Percentiles rank a stretch among this genome's conserved stretches.
Evolutionary conservation across 75 land plant species (phyloP).

Genomic region (Sequoia sempervirens): DNA sequence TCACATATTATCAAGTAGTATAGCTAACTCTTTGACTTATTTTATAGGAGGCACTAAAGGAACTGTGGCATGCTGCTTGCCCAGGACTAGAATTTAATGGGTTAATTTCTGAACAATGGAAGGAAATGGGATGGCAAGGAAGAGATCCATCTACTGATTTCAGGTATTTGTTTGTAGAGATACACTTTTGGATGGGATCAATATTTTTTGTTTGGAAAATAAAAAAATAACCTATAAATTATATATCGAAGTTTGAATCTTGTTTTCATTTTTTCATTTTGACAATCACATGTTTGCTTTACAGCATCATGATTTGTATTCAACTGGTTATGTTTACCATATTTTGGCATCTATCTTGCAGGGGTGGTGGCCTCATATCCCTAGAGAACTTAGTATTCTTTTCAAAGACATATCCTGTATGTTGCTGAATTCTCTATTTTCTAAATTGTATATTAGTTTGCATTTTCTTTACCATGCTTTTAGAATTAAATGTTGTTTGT

Average conservation of each 20-base stretch:
- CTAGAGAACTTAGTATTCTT: constrained; percentile 42
- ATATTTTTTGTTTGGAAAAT: background rate
- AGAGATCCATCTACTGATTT: constrained; percentile 91
- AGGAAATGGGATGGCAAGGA: constrained; percentile 98
- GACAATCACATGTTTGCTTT: background rate
- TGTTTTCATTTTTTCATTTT: background rate
- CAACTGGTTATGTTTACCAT: background rate
- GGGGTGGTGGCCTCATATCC: constrained; percentile 47
- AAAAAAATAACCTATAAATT: background rate
- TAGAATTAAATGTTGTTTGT: background rate
- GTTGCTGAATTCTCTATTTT: background rate
- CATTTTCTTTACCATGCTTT: background rate
- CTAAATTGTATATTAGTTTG: background rate
- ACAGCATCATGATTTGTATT: background rate
- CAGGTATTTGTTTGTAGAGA: constrained; percentile 32
- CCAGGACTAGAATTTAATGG: constrained; percentile 56
- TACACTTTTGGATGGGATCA: background rate
- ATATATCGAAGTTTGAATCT: background rate
- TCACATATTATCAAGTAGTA: background rate
- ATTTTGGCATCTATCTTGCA: constrained; percentile 7
- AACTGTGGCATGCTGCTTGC: constrained; percentile 72
- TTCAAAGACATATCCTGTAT: constrained; percentile 33
- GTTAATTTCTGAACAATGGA: constrained; percentile 83
- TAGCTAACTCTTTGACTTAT: background rate
- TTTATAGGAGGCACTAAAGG: constrained; percentile 67